A percentile compares a stretch with the other conserved stretches of the same genome.
Conservation (phyloP, 139 green algal species). For the Ettlia oleoabundans region DNA sequence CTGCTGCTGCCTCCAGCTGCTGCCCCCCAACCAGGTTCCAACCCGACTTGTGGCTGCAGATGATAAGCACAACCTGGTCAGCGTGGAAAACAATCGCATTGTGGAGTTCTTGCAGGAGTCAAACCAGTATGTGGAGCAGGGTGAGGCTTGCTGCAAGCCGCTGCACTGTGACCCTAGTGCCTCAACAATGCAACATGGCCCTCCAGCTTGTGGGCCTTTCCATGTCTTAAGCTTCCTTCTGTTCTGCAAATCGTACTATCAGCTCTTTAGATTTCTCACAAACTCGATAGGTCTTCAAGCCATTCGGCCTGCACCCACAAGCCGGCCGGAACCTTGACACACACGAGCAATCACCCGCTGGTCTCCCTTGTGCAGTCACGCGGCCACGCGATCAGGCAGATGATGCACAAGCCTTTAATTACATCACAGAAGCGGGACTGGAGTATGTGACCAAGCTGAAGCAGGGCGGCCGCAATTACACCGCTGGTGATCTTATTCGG, state of each 20-base stretch:
- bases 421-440: constrained; percentile 49
- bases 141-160: constrained; percentile 4
- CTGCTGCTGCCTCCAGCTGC: neutral
- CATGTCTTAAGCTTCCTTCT: too few relatives aligned
- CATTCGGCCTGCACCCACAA: too few relatives aligned
- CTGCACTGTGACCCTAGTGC: neutral
- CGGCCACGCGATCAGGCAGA: constrained; percentile 64
- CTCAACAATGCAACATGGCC: neutral
- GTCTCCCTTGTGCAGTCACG: constrained; percentile 14
- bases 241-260: too few relatives aligned
- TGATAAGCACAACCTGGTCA: constrained; percentile 21
- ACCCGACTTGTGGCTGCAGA: neutral
- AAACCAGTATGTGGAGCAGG: constrained; percentile 15
- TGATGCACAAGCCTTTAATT: constrained; percentile 64
- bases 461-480: constrained; percentile 16
- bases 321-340: too few relatives aligned
- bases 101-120: neutral
- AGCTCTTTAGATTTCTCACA: too few relatives aligned
- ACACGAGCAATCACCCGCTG: neutral
- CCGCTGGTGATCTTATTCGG: constrained; percentile 41
- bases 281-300: too few relatives aligned
- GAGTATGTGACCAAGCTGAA: constrained; percentile 43
- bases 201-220: too few relatives aligned
- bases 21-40: too few relatives aligned
- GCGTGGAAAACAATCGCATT: constrained; percentile 27